phyloP scores from a whole-genome alignment of 495 filamentous ascomycete genomes.

The Melanomma pulvis-pyrius region DNA sequence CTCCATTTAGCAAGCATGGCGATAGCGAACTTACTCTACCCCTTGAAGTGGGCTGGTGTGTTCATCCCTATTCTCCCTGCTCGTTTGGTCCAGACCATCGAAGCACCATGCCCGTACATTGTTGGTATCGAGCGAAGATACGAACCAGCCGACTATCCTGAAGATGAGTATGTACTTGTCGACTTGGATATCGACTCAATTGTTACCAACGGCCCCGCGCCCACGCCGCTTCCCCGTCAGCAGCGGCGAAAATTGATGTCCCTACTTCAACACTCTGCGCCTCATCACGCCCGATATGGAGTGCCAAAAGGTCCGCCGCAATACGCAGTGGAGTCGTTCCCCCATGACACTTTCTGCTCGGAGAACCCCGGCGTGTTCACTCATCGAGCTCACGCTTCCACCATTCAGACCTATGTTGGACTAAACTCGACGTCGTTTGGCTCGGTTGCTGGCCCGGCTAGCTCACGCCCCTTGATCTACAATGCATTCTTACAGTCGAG shows the following conservation, averaged over 20 bases:
- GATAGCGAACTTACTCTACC: constrained; percentile 81
- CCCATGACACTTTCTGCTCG: constrained; percentile 82
- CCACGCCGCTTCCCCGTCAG: constrained; percentile 78
- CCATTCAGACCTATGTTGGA: constrained; percentile 79
- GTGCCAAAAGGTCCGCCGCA: constrained; percentile 86
- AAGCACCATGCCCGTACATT: constrained; percentile 96
- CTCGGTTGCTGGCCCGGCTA: constrained; percentile 49
- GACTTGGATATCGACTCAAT: constrained; percentile 90
- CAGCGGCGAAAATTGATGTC: constrained; percentile 87
- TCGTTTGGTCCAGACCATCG: constrained; percentile 81
- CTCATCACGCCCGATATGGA: constrained; percentile 84
- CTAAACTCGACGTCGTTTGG: constrained; percentile 88
- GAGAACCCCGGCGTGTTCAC: constrained; percentile 82
- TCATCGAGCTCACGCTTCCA: constrained; percentile 66
- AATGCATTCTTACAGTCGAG: constrained; percentile 87
- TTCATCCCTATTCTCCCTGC: constrained; percentile 91
- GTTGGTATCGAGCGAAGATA: constrained; percentile 93
- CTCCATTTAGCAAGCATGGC: constrained; percentile 87
- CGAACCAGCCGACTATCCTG: constrained; percentile 85
- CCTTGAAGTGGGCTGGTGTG: constrained; percentile 87
- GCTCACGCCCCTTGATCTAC: constrained; percentile 65
- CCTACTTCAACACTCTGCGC: constrained; percentile 84
- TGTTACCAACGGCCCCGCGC: constrained; percentile 68
- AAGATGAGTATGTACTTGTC: constrained; percentile 95
- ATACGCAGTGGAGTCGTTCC: constrained; percentile 90